Base-by-base conservation (phyloP, 139 green algal genomes). In the Trebouxia sp. region DNA sequence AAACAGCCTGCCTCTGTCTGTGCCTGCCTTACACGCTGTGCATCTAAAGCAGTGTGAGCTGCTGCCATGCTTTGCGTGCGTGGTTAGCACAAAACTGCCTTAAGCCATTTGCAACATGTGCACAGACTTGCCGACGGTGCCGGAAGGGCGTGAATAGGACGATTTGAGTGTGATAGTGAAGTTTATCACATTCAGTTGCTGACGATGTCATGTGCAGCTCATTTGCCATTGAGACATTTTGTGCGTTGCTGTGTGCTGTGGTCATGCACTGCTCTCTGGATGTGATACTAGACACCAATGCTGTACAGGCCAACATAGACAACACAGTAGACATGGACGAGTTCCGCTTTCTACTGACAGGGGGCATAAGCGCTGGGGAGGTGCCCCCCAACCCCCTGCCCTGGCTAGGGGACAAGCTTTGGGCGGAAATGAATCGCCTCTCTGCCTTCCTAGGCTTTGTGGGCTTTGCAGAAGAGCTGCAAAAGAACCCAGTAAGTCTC, bases 301-400 rank as follows among this genome's bases (percentile, higher is more conserved):
- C 26, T 74, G 78, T 91, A 39, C 88, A 86, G 56, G 82, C 87
- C 5, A 80, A 91, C 66, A 90, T 92, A 56, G 70, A 88, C 37
- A 72, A 89, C 37, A 84, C 87, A 32, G 28, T 96, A 10, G 84
- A 90, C 37, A 75, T 75, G 10, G 75, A 70, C 8, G 90, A 95
- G 81, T 89, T 95, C 67, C 83, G 91, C 22, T 95, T 95, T 84
- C 83, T 96, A 58, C 84, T 95, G 32, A 95, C 92, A 12, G 89
- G 91, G 26, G 91, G 92, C 20, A 77, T 94, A 20, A 65, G 80
- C 43, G 76, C 93, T 65, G 90, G 89, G n/a, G 88, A 94, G 42
- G 70, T 87, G 42, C 87, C 83, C 66, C 17, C 80, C 83, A 58
- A 94, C 92, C 80, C 92, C 92, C 24, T 87, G 81, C 8, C 83